Evolutionary conservation across 371 early-diverging fungal genomes (phyloP).

Genomic region (Actinomortierella ambigua): DNA sequence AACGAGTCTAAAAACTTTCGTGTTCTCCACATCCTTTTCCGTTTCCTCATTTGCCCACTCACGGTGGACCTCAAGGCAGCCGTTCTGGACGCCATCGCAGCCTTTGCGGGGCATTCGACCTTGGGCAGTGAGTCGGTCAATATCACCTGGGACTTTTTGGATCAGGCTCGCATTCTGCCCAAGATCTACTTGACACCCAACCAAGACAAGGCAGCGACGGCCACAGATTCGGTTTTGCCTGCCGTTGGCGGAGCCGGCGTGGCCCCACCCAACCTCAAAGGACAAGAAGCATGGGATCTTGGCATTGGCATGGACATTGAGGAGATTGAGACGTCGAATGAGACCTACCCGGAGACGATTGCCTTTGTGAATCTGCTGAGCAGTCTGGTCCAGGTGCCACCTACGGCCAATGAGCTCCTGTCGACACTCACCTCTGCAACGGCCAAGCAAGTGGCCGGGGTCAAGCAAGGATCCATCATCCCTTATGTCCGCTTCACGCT

Average conservation of each 20-base stretch:
- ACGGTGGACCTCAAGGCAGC: constrained; percentile 78
- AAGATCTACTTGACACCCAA: constrained; percentile 48
- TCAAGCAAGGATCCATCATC: constrained; percentile 56
- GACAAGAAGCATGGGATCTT: constrained; percentile 29
- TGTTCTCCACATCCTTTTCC: constrained; percentile 68
- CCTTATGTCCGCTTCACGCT: constrained; percentile 86
- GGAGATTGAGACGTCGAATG: constrained; percentile 72
- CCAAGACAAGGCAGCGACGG: constrained; percentile 31
- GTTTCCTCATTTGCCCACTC: constrained; percentile 70
- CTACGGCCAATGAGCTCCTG: constrained; percentile 47
- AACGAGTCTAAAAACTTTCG: constrained; percentile 64
- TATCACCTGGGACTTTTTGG: constrained; percentile 73
- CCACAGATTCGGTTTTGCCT: constrained; percentile 19
- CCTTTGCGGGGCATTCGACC: constrained; percentile 64
- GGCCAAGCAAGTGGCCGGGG: constrained; percentile 5
- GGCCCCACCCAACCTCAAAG: constrained; percentile 19
- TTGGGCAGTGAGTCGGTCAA: constrained; percentile 55
- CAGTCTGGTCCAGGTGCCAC: constrained; percentile 70
- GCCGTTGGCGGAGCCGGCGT: constrained; percentile 10
- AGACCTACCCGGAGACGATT: constrained; percentile 83
- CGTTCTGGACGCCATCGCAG: constrained; percentile 72
- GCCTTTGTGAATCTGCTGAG: constrained; percentile 79
- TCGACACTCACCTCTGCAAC: constrained; percentile 44
- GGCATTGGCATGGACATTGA: constrained; percentile 79
- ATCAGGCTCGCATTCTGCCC: constrained; percentile 71